A percentile compares a stretch with the other conserved stretches of the same genome.
Conservation (phyloP, 2,329 filamentous ascomycete species). For the Beauveria caledonica region DNA sequence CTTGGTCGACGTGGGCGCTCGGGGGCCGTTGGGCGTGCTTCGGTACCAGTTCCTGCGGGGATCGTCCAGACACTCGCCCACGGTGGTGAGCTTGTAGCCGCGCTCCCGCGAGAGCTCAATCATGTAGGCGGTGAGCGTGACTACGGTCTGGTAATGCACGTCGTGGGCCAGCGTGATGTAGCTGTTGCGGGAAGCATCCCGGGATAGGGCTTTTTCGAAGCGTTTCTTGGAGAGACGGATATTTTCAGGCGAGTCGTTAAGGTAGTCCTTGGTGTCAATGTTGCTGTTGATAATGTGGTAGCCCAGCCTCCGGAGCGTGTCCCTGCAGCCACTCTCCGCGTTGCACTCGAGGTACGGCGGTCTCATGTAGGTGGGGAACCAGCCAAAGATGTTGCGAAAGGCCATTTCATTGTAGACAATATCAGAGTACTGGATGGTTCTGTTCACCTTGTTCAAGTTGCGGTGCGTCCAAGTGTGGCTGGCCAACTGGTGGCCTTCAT, state of each 20-base stretch:
- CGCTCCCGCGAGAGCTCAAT: constrained; percentile 29
- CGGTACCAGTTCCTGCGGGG: constrained; percentile 46
- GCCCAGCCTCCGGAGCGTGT: constrained; percentile 31
- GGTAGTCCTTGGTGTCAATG: constrained; percentile 54
- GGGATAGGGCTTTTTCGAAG: constrained; percentile 29
- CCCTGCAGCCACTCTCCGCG: constrained; percentile 29
- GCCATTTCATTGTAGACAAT: constrained; percentile 38
- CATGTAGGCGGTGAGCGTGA: constrained; percentile 35
- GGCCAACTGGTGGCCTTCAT: constrained; percentile 37
- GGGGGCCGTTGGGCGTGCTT: constrained; percentile 13
- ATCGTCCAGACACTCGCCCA: constrained; percentile 51
- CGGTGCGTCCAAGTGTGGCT: constrained; percentile 41
- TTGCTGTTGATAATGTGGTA: constrained; percentile 51
- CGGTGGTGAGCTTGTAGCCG: constrained; percentile 41
- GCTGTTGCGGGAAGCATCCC: constrained; percentile 18
- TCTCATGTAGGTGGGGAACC: constrained; percentile 35
- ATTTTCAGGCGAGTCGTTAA: constrained; percentile 39
- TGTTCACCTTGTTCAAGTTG: constrained; percentile 29
- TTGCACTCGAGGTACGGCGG: constrained; percentile 38
- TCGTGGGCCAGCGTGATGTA: constrained; percentile 49
- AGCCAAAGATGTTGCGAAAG: constrained; percentile 33
- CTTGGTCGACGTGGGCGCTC: constrained; percentile 12
- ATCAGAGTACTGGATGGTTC: constrained; percentile 27
- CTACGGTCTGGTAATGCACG: constrained; percentile 39
- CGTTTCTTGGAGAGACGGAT: constrained; percentile 38